Percentiles rank a stretch among this genome's conserved stretches.
phyloP scores from a whole-genome alignment of 352 stramenopile genomes.

The Phytophthora citrophthora region DNA sequence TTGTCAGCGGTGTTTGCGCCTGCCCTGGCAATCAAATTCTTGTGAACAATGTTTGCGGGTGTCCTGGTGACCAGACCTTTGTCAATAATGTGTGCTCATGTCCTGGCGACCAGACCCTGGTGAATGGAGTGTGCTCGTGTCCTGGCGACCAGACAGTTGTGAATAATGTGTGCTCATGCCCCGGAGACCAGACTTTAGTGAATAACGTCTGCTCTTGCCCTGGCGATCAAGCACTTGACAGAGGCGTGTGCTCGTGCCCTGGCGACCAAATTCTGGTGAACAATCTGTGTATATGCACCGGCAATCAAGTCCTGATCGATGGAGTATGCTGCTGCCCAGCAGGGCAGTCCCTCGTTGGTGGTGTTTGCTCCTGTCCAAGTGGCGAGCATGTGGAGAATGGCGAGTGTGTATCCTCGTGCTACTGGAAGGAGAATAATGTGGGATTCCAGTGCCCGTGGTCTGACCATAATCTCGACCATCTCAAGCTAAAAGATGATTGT shows the following conservation, averaged over 20 bases:
- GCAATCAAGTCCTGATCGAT: neutral
- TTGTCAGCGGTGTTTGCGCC: neutral
- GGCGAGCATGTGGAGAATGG: constrained; percentile 2
- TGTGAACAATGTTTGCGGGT: neutral
- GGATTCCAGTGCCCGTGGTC: constrained; percentile 7
- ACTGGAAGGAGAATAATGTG: constrained; percentile 13
- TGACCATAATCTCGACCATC: neutral
- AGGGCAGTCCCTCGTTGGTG: neutral
- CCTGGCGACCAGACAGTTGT: constrained; percentile 1
- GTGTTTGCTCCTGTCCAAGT: constrained; percentile 1
- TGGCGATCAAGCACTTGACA: neutral
- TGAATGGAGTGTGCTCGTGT: neutral
- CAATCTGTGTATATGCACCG: neutral
- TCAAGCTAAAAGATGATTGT: constrained; percentile 12
- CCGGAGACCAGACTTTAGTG: neutral
- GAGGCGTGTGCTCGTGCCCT: neutral
- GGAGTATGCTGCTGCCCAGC: neutral
- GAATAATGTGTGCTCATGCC: neutral
- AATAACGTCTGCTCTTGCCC: neutral
- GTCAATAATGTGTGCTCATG: neutral
- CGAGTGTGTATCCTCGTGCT: constrained; percentile 7
- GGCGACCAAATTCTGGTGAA: neutral
- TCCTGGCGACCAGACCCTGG: constrained; percentile 1
- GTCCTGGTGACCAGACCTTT: neutral
- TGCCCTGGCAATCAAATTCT: neutral